phyloP scores from a whole-genome alignment of 2,329 filamentous ascomycete species.

The Trichoderma breve region DNA sequence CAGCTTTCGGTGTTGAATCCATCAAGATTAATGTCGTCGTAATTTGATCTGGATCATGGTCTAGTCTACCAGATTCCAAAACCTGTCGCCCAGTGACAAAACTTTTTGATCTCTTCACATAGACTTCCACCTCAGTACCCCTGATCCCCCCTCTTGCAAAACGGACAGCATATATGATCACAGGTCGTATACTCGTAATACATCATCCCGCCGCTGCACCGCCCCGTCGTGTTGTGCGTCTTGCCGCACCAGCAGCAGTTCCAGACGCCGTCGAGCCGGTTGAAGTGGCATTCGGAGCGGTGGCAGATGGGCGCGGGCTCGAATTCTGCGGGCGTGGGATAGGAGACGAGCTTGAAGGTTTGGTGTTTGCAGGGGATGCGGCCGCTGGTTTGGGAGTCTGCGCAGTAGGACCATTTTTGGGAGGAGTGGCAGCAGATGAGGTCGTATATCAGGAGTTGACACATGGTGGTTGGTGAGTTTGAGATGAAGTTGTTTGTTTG shows the following conservation, averaged over 20 bases:
- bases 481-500: neutral
- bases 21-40: neutral
- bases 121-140: neutral
- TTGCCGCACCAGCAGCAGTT: constrained; percentile 58
- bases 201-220: constrained; percentile 54
- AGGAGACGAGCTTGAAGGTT: constrained; percentile 43
- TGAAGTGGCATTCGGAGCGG: constrained; percentile 46
- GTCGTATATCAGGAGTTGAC: constrained; percentile 49
- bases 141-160: constrained; percentile 40
- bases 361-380: constrained; percentile 44
- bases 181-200: constrained; percentile 49
- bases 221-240: constrained; percentile 48
- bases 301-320: constrained; percentile 41
- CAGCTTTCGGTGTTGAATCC: neutral
- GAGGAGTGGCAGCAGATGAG: constrained; percentile 52
- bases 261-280: constrained; percentile 49
- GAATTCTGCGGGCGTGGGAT: constrained; percentile 46
- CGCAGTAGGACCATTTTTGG: constrained; percentile 45
- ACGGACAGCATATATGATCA: constrained; percentile 54
- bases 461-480: constrained; percentile 37
- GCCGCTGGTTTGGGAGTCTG: constrained; percentile 37
- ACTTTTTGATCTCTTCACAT: neutral
- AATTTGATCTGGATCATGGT: neutral
- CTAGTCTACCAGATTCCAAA: no score
- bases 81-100: no score